phyloP scores from a whole-genome alignment of 2,329 filamentous ascomycete genomes.

The Plectosphaerella cucumerina region DNA sequence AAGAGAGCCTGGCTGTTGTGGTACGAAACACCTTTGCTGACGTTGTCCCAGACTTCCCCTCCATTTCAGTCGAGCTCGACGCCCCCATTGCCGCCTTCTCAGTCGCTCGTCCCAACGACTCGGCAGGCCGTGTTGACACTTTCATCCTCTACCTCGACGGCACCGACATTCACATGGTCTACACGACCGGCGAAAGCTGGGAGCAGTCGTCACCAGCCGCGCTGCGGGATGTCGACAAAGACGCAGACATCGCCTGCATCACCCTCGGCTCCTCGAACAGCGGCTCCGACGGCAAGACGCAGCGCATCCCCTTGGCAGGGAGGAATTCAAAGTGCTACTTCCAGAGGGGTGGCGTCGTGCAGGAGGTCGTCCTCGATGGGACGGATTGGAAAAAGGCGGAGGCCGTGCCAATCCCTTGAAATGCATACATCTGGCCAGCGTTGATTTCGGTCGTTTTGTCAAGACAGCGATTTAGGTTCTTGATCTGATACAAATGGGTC shows the following conservation, averaged over 20 bases:
- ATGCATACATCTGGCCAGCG: background rate
- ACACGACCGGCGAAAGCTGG: background rate
- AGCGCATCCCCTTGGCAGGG: background rate
- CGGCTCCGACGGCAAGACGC: background rate
- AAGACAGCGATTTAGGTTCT: no score
- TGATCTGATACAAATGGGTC: no score
- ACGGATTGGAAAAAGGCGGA: background rate
- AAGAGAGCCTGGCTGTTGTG: background rate
- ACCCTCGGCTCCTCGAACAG: background rate
- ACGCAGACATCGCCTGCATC: slow-evolving; percentile 7
- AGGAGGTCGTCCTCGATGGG: background rate
- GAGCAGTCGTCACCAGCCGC: background rate
- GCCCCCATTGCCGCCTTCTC: slow-evolving; percentile 1
- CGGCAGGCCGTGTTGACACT: background rate
- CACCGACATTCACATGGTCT: slow-evolving; percentile 3
- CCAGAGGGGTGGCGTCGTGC: background rate
- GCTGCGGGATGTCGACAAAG: background rate
- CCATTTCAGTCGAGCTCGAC: background rate
- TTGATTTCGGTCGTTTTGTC: background rate
- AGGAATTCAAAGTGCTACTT: background rate
- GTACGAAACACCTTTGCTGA: background rate
- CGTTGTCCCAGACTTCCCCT: background rate
- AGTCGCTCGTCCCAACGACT: background rate
- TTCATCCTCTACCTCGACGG: background rate
- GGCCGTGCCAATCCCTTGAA: background rate